Percentiles rank a stretch among this genome's conserved stretches.
Evolutionary conservation across 2,329 filamentous ascomycete species (phyloP).

Genomic region (Anthostomella pinea): DNA sequence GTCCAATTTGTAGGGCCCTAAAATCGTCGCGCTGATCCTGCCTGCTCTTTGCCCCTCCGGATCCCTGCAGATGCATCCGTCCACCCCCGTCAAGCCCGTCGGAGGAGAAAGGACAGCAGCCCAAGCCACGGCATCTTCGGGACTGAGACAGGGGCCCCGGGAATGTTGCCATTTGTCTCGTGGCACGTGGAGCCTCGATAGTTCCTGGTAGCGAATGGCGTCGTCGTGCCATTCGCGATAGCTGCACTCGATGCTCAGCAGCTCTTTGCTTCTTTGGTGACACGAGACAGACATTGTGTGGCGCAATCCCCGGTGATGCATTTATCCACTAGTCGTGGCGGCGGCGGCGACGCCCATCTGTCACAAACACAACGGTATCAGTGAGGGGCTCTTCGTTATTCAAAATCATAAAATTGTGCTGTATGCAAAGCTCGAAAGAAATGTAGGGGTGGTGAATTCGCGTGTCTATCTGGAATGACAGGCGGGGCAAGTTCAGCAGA

Average conservation of each 20-base stretch:
- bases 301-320: background rate
- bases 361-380: conserved; percentile 39
- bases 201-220: background rate
- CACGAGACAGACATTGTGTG: conserved; percentile 2
- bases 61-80: no score
- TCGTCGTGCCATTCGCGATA: background rate
- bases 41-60: no score
- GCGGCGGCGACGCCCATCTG: conserved; percentile 41
- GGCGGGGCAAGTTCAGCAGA: conserved; percentile 12
- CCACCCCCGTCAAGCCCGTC: no score
- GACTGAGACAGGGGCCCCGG: no score
- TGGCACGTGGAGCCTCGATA: no score
- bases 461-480: conserved; percentile 24
- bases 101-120: no score
- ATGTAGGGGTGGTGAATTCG: conserved; percentile 18
- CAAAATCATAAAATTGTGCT: conserved; percentile 22
- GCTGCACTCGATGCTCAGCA: conserved; percentile 2
- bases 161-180: no score
- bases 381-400: conserved; percentile 27
- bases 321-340: conserved; percentile 31
- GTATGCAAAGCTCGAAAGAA: no score
- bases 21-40: no score
- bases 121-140: no score
- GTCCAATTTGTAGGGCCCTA: no score
- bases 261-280: background rate